Base-by-base conservation (phyloP, 2,329 filamentous ascomycete genomes). In the Colletotrichum sidae region DNA sequence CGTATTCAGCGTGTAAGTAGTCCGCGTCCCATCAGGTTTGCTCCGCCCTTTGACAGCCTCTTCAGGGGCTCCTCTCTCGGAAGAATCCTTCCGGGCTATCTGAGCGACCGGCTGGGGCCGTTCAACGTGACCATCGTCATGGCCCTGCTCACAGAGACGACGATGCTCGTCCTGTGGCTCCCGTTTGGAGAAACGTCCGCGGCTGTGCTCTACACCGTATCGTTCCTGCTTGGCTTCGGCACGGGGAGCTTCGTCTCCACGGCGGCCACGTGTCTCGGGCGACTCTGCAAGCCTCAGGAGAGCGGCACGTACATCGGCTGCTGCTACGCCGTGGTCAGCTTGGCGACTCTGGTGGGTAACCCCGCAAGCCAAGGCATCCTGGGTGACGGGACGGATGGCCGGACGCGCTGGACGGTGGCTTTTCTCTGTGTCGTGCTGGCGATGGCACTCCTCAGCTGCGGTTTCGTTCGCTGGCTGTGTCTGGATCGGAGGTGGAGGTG, bases 1-100 rank as follows among this genome's bases (percentile, higher is more conserved):
- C 68, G 70, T 70, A 47, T 74, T 76, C 68, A 75, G 74, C 61
- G 54, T 76, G 73, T 74, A 65, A 71, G 70, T 70, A n/a, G 47
- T 42, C 52, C 50, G 39, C 10, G 34, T 6, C 13, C 34, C 11
- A 63, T n/a, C 9, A n/a, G 47, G 15, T 52, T 8, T 39, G 33
- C 35, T 39, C n/a, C n/a, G 37, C 6, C n/a, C 47, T 15, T 54
- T 12, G 13, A 9, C 17, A 35, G 13, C 12, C 10, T 15, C 34
- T n/a, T 9, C 50, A 74, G 71, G 50, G 74, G 73, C n/a, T 72
- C 72, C 11, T 59, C 72, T 6, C 10, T 74, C 9, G 73, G 73
- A 5, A 65, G 73, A 49, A 76, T 69, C 9, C 13, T 72, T 61
- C 71, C 12, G 73, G 69, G 69, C 45, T 73, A 15, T 64, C 70